Conservation (phyloP, 495 filamentous ascomycete species). For the Bathelium albidoporum region DNA sequence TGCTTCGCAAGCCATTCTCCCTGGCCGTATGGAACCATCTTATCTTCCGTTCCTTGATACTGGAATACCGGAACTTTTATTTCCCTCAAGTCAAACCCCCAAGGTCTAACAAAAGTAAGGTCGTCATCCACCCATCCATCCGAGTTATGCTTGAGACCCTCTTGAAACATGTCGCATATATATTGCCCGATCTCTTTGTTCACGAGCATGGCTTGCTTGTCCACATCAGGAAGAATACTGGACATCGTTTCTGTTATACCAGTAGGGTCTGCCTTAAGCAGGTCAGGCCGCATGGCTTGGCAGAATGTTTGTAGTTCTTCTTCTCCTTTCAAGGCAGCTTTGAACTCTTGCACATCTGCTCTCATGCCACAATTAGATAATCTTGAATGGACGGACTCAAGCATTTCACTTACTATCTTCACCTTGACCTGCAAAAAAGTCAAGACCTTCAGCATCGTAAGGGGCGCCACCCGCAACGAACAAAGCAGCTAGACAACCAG, state of each 20-base stretch:
- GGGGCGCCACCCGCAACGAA: slow-evolving; percentile 14
- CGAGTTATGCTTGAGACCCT: slow-evolving; percentile 12
- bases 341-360: slow-evolving; percentile 16
- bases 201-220: slow-evolving; percentile 9
- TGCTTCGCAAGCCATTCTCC: slow-evolving; percentile 16
- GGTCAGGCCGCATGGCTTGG: background rate
- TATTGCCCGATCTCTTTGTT: slow-evolving; percentile 7
- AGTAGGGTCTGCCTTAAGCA: slow-evolving; percentile 9
- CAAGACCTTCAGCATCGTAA: slow-evolving; percentile 15
- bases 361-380: background rate
- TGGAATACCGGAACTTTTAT: slow-evolving; percentile 12
- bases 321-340: slow-evolving; percentile 14
- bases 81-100: slow-evolving; percentile 18
- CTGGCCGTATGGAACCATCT: slow-evolving; percentile 17
- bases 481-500: slow-evolving; percentile 9
- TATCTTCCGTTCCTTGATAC: slow-evolving; percentile 15
- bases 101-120: slow-evolving; percentile 12
- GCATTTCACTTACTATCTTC: slow-evolving; percentile 16
- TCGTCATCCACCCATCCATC: slow-evolving; percentile 20
- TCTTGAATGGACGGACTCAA: background rate
- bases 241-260: slow-evolving; percentile 8
- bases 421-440: slow-evolving; percentile 17
- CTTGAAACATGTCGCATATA: slow-evolving; percentile 4
- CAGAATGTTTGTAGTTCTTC: slow-evolving; percentile 9
- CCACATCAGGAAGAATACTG: slow-evolving; percentile 15